phyloP scores from a whole-genome alignment of 75 land plant genomes.

The Pinus taeda region DNA sequence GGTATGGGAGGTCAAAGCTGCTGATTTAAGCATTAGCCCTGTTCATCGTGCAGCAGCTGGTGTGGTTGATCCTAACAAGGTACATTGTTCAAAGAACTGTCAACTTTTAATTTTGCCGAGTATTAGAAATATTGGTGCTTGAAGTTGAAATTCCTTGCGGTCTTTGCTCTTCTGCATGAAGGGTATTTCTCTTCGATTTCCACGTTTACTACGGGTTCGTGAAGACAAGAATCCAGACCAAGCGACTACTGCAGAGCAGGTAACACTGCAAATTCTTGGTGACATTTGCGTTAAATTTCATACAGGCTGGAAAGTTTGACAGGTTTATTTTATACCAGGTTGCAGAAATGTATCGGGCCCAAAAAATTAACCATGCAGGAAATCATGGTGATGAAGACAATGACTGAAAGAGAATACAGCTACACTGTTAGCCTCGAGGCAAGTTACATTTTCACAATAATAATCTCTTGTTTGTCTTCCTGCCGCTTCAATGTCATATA shows the following conservation, averaged over 20 bases:
- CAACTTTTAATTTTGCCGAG: background rate
- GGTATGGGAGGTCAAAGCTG: slow-evolving; percentile 99
- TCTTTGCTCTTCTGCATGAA: slow-evolving; percentile 14
- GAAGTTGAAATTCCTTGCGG: background rate
- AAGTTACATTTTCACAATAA: too few relatives aligned
- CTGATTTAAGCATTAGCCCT: slow-evolving; percentile 98
- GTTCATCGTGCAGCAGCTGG: slow-evolving; percentile 94
- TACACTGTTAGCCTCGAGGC: too few relatives aligned
- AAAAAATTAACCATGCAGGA: slow-evolving; percentile 57
- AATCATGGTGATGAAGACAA: slow-evolving; percentile 49
- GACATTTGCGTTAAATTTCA: background rate
- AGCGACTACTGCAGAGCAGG: slow-evolving; percentile 92
- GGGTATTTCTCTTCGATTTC: slow-evolving; percentile 99
- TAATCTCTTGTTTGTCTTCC: too few relatives aligned
- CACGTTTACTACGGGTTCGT: slow-evolving; percentile 78
- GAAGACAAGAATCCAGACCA: slow-evolving; percentile 94
- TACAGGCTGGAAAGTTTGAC: background rate
- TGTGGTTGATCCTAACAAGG: slow-evolving; percentile 84
- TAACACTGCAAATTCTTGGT: slow-evolving; percentile 6
- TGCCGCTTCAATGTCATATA: too few relatives aligned
- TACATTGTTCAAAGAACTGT: slow-evolving; percentile 9
- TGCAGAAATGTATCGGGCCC: slow-evolving; percentile 86
- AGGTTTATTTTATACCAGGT: slow-evolving; percentile 38
- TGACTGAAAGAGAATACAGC: background rate
- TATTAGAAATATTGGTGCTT: background rate